Base-by-base conservation (phyloP, 768 basidiomycete genomes). In the Lactarius trivialis region DNA sequence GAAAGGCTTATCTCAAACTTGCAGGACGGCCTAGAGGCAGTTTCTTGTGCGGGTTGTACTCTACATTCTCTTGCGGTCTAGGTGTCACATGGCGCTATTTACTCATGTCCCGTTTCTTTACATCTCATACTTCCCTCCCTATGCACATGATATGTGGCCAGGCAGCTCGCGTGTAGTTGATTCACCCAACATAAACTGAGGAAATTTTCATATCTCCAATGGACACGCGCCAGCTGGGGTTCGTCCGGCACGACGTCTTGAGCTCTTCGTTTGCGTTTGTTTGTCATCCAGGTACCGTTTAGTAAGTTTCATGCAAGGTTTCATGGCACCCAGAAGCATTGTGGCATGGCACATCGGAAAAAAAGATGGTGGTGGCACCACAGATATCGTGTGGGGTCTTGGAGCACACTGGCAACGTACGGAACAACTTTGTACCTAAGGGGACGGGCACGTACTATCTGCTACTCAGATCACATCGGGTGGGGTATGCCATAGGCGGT, bases 1-100 rank as follows among this genome's bases (percentile, higher is more conserved):
- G 14, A 19, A 32, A 32, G 34, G 36, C 51, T 60, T 19, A 55
- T 26, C 19, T 56, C 7, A 15, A 33, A 34, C 1, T 39, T 32
- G 2, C 55, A 68, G 66, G 58, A 60, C 68, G 43, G 61, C 64
- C 11, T 68, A 61, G 60, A 30, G 17, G 21, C 56, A 19, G 12
- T 26, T 48, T 56, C 43, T 56, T 59, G 52, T 19, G 15, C 30
- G 19, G 60, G 28, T 56, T 66, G 53, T 64, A 55, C 52, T 41
- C 45, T 64, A 58, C 53, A 53, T 48, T 26, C 43, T 48, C 58
- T 53, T 65, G 48, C 54, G 15, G 66, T 43, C 49, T 60, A 50
- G 41, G 58, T 54, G 52, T 55, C 36, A 48, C 60, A 51, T 63
- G 58, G 51, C 39, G 34, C 52, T 34, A 63, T 68, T 58, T 64